Evolutionary conservation across 441 rosid species (phyloP), one percentile per base, ranked within the genome.

Genomic region (Hypseocharis bilobata): DNA sequence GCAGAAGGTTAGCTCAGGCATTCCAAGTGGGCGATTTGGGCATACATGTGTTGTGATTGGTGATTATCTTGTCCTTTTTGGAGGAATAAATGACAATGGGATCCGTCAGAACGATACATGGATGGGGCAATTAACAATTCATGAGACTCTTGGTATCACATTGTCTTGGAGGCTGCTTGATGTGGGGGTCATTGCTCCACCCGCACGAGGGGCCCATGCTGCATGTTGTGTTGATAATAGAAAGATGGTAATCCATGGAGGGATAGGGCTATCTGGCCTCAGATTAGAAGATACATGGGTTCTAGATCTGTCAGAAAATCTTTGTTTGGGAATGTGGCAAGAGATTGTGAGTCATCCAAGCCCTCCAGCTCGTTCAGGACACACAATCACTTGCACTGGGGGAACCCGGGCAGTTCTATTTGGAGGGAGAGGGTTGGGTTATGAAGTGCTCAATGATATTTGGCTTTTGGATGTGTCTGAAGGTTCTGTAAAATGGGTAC

Each of bases 281-380:
- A 80, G 97, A 66, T 77, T 90, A 23, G 84, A 78, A 6, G 97
- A 93, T 61, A 83, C 95, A 4, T 92, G 98, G 97, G 77, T 88
- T 70, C 67, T 92, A 25, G 86, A 90, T 47, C 83, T 90, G 52
- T 79, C 92, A 0, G 96, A 88, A 62, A 83, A 85, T 70, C 71
- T 76, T 17, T 57, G 72, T 52, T 78, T 67, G 0, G 98, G 97
- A 57, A 65, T 78, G 57, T 92, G 98, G 96, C 80, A 66, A 2
- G 84, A 77, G 78, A 65, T 87, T 7, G 77, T 63, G 63, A 77
- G 75, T 73, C 81, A 57, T 65, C 92, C 80, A 54, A 72, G 85
- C 36, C 98, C 98, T 25, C 85, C 97, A 0, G 81, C 97, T 11
- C 86, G 98, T 57, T 90, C 97, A 13, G 97, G 98, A 47, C 98